Percentiles rank a stretch among this genome's conserved stretches.
phyloP scores from a whole-genome alignment of 345 rosid genomes.

The Raphanus sativus region DNA sequence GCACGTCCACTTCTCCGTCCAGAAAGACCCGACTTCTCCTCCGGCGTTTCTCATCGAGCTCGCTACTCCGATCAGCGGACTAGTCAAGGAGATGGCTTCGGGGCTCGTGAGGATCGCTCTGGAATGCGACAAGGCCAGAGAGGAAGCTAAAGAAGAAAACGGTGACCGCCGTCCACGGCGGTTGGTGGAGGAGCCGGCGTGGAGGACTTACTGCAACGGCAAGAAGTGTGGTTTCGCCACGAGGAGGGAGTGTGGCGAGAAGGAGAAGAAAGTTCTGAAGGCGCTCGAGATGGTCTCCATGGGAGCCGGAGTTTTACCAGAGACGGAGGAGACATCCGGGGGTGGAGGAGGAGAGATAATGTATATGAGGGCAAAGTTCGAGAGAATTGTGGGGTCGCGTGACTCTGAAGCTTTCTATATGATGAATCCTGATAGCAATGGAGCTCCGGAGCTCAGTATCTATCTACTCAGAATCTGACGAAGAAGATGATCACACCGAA shows the following conservation, averaged over 20 bases:
- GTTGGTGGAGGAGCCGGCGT: slow-evolving; percentile 76
- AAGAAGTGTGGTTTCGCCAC: slow-evolving; percentile 82
- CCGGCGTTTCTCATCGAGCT: slow-evolving; percentile 88
- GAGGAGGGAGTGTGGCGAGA: slow-evolving; percentile 69
- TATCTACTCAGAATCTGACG: slow-evolving; percentile 81
- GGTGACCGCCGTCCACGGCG: slow-evolving; percentile 38
- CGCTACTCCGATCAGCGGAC: slow-evolving; percentile 84
- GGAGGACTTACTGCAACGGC: slow-evolving; percentile 98
- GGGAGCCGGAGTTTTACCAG: slow-evolving; percentile 98
- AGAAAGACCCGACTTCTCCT: slow-evolving; percentile 70
- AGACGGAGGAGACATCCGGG: slow-evolving; percentile 22
- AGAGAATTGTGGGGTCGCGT: slow-evolving; percentile 90
- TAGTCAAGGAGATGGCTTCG: slow-evolving; percentile 94
- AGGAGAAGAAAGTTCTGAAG: slow-evolving; percentile 73
- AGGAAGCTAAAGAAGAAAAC: slow-evolving; percentile 28
- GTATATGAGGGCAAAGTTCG: slow-evolving; percentile 96
- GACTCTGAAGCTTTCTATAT: slow-evolving; percentile 98
- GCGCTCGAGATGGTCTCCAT: slow-evolving; percentile 92
- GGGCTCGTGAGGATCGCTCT: slow-evolving; percentile 91
- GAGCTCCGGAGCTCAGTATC: slow-evolving; percentile 94
- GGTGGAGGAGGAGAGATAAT: slow-evolving; percentile 48
- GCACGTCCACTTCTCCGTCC: slow-evolving; percentile 91
- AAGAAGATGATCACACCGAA: slow-evolving; percentile 3
- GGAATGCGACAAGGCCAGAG: slow-evolving; percentile 74
- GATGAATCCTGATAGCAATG: slow-evolving; percentile 99